Conservation (phyloP, 2,329 filamentous ascomycete species). For the Chrysosphaeria jannelii region DNA sequence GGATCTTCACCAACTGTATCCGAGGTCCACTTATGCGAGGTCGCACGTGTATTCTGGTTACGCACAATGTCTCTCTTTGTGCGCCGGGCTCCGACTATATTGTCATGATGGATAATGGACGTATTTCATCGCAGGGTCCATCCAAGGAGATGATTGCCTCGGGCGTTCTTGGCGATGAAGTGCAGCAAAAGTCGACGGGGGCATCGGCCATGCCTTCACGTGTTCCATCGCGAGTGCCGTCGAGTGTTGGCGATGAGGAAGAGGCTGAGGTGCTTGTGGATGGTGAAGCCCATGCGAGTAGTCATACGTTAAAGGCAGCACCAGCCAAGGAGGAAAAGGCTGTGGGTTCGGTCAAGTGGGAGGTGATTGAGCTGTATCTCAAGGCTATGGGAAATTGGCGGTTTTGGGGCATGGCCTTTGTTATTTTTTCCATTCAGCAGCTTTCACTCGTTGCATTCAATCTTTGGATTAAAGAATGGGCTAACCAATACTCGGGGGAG, state of each 20-base stretch:
- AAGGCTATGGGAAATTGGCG: constrained; percentile 83
- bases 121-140: constrained; percentile 42
- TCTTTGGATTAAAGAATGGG: constrained; percentile 85
- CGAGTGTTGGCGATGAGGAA: constrained; percentile 39
- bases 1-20: constrained; percentile 88
- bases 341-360: constrained; percentile 62
- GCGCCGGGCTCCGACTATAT: constrained; percentile 54
- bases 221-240: constrained; percentile 48
- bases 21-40: constrained; percentile 64
- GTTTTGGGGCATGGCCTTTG: constrained; percentile 56
- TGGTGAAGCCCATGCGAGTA: too few species aligned
- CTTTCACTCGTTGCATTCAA: constrained; percentile 66
- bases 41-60: constrained; percentile 82
- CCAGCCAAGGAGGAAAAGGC: constrained; percentile 50
- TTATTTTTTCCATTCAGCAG: constrained; percentile 60
- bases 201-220: constrained; percentile 40
- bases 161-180: constrained; percentile 69
- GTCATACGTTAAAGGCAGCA: too few species aligned
- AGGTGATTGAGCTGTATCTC: constrained; percentile 65
- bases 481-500: constrained; percentile 47
- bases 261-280: too few species aligned
- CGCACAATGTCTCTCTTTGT: constrained; percentile 78
- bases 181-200: constrained; percentile 36
- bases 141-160: constrained; percentile 52
- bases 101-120: constrained; percentile 67